A percentile compares a stretch with the other conserved stretches of the same genome.
Conservation (phyloP, 257 asterid genomes). For the Verbascum thapsus region DNA sequence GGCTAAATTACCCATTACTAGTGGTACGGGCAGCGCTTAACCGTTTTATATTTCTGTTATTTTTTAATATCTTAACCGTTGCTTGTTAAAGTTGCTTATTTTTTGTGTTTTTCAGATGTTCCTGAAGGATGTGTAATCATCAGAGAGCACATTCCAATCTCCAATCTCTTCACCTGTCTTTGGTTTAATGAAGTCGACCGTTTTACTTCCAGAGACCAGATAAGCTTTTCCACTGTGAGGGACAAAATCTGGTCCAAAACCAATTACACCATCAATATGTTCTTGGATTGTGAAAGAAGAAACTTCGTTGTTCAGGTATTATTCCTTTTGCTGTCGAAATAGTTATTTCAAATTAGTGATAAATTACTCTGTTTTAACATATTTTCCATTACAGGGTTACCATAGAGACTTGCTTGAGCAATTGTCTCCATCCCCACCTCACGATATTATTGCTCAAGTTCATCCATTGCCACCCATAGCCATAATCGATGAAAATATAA, state of each 20-base stretch:
- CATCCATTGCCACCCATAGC: slow-evolving; percentile 53
- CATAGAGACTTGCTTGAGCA: slow-evolving; percentile 77
- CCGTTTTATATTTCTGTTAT: not conserved
- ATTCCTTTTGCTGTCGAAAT: not conserved
- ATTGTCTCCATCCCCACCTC: slow-evolving; percentile 53
- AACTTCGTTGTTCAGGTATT: slow-evolving; percentile 95
- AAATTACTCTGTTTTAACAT: too few relatives aligned
- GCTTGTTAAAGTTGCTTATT: too few relatives aligned
- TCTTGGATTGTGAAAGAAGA: slow-evolving; percentile 90
- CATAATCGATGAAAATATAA: not conserved
- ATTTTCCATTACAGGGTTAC: slow-evolving; percentile 61
- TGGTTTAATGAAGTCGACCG: slow-evolving; percentile 98
- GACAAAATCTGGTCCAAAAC: slow-evolving; percentile 78
- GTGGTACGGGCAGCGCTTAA: slow-evolving; percentile 51
- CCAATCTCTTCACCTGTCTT: slow-evolving; percentile 88
- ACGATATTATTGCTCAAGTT: slow-evolving; percentile 24
- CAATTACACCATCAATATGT: slow-evolving; percentile 80
- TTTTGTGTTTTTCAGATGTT: slow-evolving; percentile 64
- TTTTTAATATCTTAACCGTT: too few relatives aligned
- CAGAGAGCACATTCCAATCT: slow-evolving; percentile 81
- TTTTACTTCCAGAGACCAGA: slow-evolving; percentile 91
- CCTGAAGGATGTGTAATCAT: slow-evolving; percentile 95
- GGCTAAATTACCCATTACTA: slow-evolving; percentile 74
- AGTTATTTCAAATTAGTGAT: too few relatives aligned
- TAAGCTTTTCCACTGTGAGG: slow-evolving; percentile 88